These are phyloP conservation scores for Blumeriella jaapii DNA, from an alignment of 2,329 filamentous ascomycete species.

Conservation along the genomic window DNA sequence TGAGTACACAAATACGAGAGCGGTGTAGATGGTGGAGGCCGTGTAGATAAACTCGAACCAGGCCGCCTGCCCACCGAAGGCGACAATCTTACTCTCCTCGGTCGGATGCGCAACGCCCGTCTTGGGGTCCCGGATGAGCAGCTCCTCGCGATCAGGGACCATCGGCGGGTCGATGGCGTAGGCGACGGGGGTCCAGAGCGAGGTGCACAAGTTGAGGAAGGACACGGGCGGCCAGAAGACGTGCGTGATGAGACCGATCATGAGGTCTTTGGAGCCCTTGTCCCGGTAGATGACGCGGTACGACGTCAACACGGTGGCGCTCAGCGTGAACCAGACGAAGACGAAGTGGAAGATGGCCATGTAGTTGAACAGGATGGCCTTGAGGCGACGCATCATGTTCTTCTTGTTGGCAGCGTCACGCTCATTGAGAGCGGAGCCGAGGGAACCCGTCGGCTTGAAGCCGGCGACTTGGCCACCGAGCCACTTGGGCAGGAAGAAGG, in stretches of 20 bases:
- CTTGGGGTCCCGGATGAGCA: slow-evolving; percentile 43
- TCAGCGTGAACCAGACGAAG: slow-evolving; percentile 28
- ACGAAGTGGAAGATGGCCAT: slow-evolving; percentile 37
- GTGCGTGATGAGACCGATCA: slow-evolving; percentile 42
- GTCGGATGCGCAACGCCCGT: slow-evolving; percentile 34
- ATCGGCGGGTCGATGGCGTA: slow-evolving; percentile 50
- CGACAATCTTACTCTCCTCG: slow-evolving; percentile 36
- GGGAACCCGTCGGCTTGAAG: slow-evolving; percentile 49
- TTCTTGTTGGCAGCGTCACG: slow-evolving; percentile 40
- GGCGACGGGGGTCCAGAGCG: slow-evolving; percentile 39
- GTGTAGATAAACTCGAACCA: slow-evolving; percentile 46
- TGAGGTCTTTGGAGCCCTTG: slow-evolving; percentile 3
- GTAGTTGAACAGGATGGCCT: slow-evolving; percentile 39
- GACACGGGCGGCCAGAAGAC: slow-evolving; percentile 50
- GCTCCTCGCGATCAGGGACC: slow-evolving; percentile 44
- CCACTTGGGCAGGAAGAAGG: slow-evolving; percentile 47
- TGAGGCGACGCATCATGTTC: slow-evolving; percentile 41
- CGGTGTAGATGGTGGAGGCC: slow-evolving; percentile 37
- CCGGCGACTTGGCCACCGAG: slow-evolving; percentile 46
- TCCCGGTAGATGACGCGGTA: slow-evolving; percentile 32
- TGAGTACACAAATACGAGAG: slow-evolving; percentile 27
- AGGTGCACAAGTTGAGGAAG: slow-evolving; percentile 30
- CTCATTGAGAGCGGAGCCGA: slow-evolving; percentile 45
- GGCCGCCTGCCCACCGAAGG: slow-evolving; percentile 25
- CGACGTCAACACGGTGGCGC: slow-evolving; percentile 30